These are phyloP conservation scores for Lipomyces spencermartinsiae DNA, from an alignment of 805 yeast genomes.

Conservation along the genomic window DNA sequence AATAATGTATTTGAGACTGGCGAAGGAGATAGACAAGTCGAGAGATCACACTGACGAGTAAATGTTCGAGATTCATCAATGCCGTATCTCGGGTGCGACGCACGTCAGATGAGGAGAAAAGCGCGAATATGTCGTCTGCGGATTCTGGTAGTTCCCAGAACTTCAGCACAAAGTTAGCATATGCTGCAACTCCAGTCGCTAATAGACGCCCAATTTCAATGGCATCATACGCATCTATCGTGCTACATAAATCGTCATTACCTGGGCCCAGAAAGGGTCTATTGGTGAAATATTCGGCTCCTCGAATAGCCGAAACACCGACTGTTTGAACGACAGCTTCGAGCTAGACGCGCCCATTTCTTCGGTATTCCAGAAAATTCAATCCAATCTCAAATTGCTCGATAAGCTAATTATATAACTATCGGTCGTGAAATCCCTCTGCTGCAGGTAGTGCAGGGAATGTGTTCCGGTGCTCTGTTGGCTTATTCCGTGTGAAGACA, in stretches of 20 bases:
- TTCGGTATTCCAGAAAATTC: neutral
- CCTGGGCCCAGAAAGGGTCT: slow-evolving; percentile 53
- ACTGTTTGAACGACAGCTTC: slow-evolving; percentile 63
- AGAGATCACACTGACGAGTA: slow-evolving; percentile 53
- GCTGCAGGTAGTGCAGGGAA: neutral
- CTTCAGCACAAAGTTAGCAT: slow-evolving; percentile 32
- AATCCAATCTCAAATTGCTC: neutral
- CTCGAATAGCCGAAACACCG: slow-evolving; percentile 58
- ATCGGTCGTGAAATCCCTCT: neutral
- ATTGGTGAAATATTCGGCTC: slow-evolving; percentile 45
- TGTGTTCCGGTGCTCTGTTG: too few relatives aligned
- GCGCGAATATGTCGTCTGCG: slow-evolving; percentile 62
- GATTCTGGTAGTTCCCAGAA: slow-evolving; percentile 58
- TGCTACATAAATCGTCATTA: slow-evolving; percentile 22
- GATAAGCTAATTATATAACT: neutral
- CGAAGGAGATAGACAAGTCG: slow-evolving; percentile 22
- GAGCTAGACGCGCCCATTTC: slow-evolving; percentile 80
- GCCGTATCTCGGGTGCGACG: slow-evolving; percentile 65
- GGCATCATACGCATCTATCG: neutral
- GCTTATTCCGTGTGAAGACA: too few relatives aligned
- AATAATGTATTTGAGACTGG: slow-evolving; percentile 25
- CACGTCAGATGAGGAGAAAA: slow-evolving; percentile 64
- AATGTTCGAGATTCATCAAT: slow-evolving; percentile 59
- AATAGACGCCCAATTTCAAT: neutral
- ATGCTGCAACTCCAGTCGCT: neutral